A percentile compares a stretch with the other conserved stretches of the same genome.
Evolutionary conservation across 345 rosid genomes (phyloP).

Genomic region (Sapria himalayana): DNA sequence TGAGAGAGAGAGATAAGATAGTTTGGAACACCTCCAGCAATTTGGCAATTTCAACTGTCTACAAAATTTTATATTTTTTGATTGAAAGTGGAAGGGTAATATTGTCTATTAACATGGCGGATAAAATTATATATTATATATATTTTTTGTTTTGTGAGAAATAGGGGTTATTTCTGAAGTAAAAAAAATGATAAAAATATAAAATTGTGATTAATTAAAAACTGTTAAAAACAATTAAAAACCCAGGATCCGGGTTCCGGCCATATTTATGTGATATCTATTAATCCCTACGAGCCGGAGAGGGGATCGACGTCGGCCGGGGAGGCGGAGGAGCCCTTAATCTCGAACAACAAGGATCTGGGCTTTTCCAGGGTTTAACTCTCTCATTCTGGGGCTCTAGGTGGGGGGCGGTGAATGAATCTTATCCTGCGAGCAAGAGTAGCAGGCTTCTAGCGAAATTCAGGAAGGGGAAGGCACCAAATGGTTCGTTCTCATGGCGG

Average conservation of each 20-base stretch:
- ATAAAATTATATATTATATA: too few relatives aligned
- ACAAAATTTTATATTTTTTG: too few relatives aligned
- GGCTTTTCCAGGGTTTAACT: conserved; percentile 22
- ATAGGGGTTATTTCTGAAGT: too few relatives aligned
- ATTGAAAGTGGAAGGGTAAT: too few relatives aligned
- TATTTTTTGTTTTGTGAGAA: too few relatives aligned
- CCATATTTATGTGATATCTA: background rate
- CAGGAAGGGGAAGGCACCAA: conserved; percentile 3
- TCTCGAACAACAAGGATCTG: conserved; percentile 5
- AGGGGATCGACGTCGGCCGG: too few relatives aligned
- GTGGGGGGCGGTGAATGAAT: too few relatives aligned
- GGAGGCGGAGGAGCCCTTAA: too few relatives aligned
- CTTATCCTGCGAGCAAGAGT: background rate
- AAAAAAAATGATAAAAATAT: background rate
- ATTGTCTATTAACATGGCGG: too few relatives aligned
- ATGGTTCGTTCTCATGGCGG: conserved; percentile 54
- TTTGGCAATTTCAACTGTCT: too few relatives aligned
- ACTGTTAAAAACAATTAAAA: conserved; percentile 1
- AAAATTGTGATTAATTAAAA: background rate
- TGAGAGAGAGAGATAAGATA: background rate
- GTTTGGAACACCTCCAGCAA: background rate
- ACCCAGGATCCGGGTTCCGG: background rate
- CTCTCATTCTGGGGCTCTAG: too few relatives aligned
- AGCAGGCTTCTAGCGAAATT: background rate
- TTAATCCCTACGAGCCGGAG: background rate